A percentile compares a stretch with the other conserved stretches of the same genome.
phyloP scores from a whole-genome alignment of 345 rosid genomes.

The Ailanthus altissimus region DNA sequence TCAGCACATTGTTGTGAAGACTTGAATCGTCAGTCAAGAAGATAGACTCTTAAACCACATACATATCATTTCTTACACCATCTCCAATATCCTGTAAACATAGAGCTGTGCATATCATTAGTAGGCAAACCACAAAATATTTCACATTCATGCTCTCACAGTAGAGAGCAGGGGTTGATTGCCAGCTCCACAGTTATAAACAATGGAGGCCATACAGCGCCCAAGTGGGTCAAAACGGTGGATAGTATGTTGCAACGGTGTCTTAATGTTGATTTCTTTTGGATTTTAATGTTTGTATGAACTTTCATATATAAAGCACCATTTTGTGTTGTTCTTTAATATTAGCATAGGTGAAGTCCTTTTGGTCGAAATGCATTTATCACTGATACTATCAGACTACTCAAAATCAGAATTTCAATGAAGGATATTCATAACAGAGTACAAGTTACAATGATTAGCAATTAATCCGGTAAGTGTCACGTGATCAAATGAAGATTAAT shows the following conservation, averaged over 20 bases:
- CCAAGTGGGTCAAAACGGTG: not conserved
- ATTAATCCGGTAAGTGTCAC: slow-evolving; percentile 17
- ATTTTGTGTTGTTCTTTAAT: not conserved
- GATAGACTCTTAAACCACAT: not conserved
- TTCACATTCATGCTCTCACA: not conserved
- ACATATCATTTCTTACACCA: not conserved
- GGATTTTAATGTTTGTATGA: not conserved
- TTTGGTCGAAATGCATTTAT: not conserved
- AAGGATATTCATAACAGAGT: not conserved
- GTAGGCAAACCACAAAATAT: not conserved
- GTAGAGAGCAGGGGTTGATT: not conserved
- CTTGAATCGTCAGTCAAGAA: not conserved
- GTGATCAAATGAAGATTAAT: slow-evolving; percentile 11
- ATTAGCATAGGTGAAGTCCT: not conserved
- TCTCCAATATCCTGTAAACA: not conserved
- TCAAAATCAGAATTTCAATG: not conserved
- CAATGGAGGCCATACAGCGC: not conserved
- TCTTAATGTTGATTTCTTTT: no score
- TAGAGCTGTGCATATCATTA: not conserved
- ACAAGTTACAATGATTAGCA: slow-evolving; percentile 9
- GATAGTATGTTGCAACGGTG: no score
- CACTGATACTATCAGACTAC: not conserved
- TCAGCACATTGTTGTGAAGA: not conserved
- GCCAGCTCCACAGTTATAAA: not conserved
- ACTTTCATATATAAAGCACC: not conserved